phyloP scores from a whole-genome alignment of 2,329 filamentous ascomycete species.

The Xylariaceae sp. region DNA sequence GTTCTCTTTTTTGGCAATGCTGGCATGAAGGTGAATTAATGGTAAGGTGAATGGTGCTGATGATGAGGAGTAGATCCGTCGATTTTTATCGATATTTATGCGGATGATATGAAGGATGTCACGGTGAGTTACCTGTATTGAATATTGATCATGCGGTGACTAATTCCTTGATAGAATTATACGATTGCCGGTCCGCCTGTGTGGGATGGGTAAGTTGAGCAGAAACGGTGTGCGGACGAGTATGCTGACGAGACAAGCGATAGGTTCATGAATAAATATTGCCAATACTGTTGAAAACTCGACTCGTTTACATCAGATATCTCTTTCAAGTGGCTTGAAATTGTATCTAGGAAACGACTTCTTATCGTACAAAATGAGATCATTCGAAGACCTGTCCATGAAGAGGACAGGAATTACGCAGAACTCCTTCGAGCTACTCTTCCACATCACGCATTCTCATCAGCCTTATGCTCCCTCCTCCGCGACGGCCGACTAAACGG shows the following conservation, averaged over 20 bases:
- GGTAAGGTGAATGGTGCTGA: conserved; percentile 2
- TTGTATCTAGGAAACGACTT: no score
- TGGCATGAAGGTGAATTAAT: no score
- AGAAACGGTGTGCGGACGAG: no score
- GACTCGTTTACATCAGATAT: no score
- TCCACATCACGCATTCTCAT: conserved; percentile 7
- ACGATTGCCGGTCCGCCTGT: conserved; percentile 37
- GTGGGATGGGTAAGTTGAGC: conserved; percentile 33
- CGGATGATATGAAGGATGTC: conserved; percentile 30
- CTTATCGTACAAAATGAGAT: no score
- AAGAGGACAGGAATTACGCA: no score
- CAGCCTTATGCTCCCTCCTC: conserved; percentile 22
- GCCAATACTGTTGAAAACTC: conserved; percentile 12
- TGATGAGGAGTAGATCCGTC: conserved; percentile 32
- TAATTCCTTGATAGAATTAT: conserved; percentile 31
- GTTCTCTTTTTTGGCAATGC: conserved; percentile 4
- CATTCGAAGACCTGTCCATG: no score
- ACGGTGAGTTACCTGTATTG: conserved; percentile 25
- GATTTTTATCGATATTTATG: conserved; percentile 37
- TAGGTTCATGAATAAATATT: conserved; percentile 21
- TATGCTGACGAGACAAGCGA: neutral
- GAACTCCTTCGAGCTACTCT: no score
- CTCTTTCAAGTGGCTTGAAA: no score
- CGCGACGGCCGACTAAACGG: conserved; percentile 22
- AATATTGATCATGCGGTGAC: neutral